Evolutionary conservation across 129 eudicot species (phyloP).

Genomic region (Lactuca saligna): DNA sequence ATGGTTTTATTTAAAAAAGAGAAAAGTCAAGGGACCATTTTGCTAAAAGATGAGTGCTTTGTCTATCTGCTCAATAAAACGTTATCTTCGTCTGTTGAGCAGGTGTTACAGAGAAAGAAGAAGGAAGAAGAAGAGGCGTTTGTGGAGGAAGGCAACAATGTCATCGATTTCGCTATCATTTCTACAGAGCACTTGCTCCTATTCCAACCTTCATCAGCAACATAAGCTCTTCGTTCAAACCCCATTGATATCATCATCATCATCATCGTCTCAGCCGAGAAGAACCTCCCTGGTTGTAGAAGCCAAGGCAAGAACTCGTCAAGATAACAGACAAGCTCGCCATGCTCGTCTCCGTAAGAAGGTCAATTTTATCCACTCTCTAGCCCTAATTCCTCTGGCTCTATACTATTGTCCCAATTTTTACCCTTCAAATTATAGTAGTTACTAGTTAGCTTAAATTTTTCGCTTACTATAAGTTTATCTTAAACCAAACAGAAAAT

Average conservation of each 20-base stretch:
- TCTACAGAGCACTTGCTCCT: slow-evolving; percentile 45
- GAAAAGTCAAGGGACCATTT: slow-evolving; percentile 22
- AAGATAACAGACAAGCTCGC: slow-evolving; percentile 74
- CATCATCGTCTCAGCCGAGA: slow-evolving; percentile 41
- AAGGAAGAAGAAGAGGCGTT: slow-evolving; percentile 12
- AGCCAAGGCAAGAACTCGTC: slow-evolving; percentile 56
- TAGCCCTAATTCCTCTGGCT: neutral
- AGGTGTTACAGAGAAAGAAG: neutral
- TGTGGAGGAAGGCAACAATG: slow-evolving; percentile 24
- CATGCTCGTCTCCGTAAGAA: slow-evolving; percentile 90
- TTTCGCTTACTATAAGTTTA: neutral
- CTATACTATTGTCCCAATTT: neutral
- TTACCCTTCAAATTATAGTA: neutral
- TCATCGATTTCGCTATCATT: slow-evolving; percentile 59
- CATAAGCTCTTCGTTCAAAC: slow-evolving; percentile 29
- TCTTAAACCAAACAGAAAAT: neutral
- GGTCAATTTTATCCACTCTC: slow-evolving; percentile 31
- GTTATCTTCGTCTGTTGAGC: slow-evolving; percentile 23
- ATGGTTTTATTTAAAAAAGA: neutral
- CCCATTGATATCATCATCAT: slow-evolving; percentile 28
- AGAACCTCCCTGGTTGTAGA: slow-evolving; percentile 39
- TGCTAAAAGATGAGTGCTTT: neutral
- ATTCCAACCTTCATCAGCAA: slow-evolving; percentile 33
- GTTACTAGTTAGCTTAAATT: neutral
- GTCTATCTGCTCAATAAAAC: slow-evolving; percentile 30